These are phyloP conservation scores for Emydomyces testavorans DNA, from an alignment of 2,329 filamentous ascomycete species.

Conservation along the genomic window DNA sequence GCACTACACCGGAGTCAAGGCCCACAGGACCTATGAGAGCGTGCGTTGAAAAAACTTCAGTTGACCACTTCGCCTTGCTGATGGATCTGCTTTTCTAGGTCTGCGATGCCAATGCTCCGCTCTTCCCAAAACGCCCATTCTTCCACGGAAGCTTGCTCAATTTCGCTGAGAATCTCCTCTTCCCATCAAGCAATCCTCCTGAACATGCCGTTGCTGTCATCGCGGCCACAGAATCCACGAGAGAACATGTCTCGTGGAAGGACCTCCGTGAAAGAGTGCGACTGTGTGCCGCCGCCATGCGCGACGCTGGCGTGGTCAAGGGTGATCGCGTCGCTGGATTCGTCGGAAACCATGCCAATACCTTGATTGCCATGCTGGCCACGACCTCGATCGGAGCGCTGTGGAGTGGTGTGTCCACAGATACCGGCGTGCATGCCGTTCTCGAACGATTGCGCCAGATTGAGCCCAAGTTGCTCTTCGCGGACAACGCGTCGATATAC, in stretches of 20 bases:
- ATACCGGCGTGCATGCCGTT: constrained; percentile 83
- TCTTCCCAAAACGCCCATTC: constrained; percentile 82
- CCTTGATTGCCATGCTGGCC: constrained; percentile 77
- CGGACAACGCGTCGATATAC: constrained; percentile 79
- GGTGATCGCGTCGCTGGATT: constrained; percentile 59
- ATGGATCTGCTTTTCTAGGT: constrained; percentile 42
- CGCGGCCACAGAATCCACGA: constrained; percentile 62
- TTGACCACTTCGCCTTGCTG: background rate
- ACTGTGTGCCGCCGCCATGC: constrained; percentile 58
- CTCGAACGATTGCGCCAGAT: constrained; percentile 81
- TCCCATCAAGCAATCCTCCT: constrained; percentile 49
- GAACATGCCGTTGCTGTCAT: constrained; percentile 60
- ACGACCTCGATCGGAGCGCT: constrained; percentile 71
- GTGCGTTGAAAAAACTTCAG: constrained; percentile 21
- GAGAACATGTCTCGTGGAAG: constrained; percentile 61
- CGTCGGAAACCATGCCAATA: constrained; percentile 79
- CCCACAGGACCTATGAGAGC: constrained; percentile 46
- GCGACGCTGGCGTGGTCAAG: constrained; percentile 50
- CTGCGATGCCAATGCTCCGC: constrained; percentile 52
- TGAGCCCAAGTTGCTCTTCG: constrained; percentile 67
- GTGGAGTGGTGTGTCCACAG: constrained; percentile 88
- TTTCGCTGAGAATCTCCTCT: constrained; percentile 91
- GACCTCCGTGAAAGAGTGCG: constrained; percentile 68
- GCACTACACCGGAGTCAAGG: constrained; percentile 66
- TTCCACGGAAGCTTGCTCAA: constrained; percentile 71